A percentile compares a stretch with the other conserved stretches of the same genome.
These are phyloP conservation scores for Senecio squalidus DNA, from an alignment of 140 eudicot genomes.

Conservation along the genomic window DNA sequence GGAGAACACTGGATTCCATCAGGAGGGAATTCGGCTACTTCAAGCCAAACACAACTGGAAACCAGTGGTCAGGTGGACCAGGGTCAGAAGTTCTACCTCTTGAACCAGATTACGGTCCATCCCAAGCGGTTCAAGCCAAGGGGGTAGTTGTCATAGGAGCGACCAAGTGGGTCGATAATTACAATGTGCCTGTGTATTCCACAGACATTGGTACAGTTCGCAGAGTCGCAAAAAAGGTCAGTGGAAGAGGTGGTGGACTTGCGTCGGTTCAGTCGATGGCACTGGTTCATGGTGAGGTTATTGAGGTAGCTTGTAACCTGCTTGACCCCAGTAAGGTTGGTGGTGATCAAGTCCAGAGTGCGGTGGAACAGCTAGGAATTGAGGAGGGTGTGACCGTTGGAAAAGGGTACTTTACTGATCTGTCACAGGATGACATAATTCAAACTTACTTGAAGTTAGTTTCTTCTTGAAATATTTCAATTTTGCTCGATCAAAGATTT, in stretches of 20 bases:
- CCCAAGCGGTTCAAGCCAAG: conserved; percentile 37
- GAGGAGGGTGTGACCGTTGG: conserved; percentile 79
- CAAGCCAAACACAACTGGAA: conserved; percentile 60
- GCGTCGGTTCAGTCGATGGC: conserved; percentile 88
- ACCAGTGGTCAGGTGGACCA: conserved; percentile 79
- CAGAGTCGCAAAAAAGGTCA: conserved; percentile 64
- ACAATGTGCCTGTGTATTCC: conserved; percentile 76
- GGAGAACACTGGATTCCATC: conserved; percentile 65
- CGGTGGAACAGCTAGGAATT: conserved; percentile 50
- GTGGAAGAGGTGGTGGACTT: conserved; percentile 89
- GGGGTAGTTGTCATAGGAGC: conserved; percentile 85
- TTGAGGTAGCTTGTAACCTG: conserved; percentile 93
- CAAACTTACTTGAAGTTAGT: conserved; percentile 48
- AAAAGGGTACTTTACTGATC: conserved; percentile 85
- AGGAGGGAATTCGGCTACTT: conserved; percentile 91
- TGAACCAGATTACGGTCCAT: conserved; percentile 74
- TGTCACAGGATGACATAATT: conserved; percentile 54
- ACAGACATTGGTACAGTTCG: conserved; percentile 59
- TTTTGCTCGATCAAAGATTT: background rate
- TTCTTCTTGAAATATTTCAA: background rate
- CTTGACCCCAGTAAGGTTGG: conserved; percentile 62
- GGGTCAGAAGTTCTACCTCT: conserved; percentile 38
- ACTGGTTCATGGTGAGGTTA: conserved; percentile 71
- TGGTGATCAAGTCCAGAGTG: conserved; percentile 60
- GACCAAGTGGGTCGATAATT: conserved; percentile 85